Evolutionary conservation across 495 filamentous ascomycete genomes (phyloP).

Genomic region (Aspergillus heteromorphus): DNA sequence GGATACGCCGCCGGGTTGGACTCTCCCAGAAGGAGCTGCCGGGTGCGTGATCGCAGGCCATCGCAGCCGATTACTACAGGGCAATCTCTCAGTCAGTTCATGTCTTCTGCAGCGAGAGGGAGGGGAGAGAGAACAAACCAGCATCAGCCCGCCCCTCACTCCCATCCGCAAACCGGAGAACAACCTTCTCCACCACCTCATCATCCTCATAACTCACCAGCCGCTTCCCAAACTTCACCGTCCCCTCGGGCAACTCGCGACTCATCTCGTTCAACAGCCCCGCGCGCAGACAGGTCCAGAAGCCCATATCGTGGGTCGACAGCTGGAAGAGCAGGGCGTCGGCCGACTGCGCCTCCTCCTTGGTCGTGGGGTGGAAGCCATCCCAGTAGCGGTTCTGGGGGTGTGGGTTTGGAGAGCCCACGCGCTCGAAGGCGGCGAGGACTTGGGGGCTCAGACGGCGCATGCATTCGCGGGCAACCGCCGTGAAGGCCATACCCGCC

Average conservation of each 20-base stretch:
- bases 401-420: constrained; percentile 13
- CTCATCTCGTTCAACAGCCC: constrained; percentile 55
- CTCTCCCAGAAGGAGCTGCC: constrained; percentile 36
- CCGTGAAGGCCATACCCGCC: constrained; percentile 22
- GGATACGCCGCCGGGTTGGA: constrained; percentile 31
- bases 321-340: constrained; percentile 26
- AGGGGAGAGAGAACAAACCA: too few relatives aligned
- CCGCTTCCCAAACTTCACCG: constrained; percentile 27
- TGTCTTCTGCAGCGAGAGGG: too few relatives aligned
- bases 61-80: constrained; percentile 51
- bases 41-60: constrained; percentile 48
- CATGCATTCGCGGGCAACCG: constrained; percentile 18
- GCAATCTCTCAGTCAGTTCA: too few relatives aligned
- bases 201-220: constrained; percentile 18
- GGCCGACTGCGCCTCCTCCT: constrained; percentile 9
- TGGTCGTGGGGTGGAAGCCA: constrained; percentile 6
- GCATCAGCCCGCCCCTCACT: constrained; percentile 44
- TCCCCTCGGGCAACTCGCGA: constrained; percentile 43
- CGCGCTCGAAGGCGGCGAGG: constrained; percentile 5
- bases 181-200: constrained; percentile 11
- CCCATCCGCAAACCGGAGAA: constrained; percentile 51
- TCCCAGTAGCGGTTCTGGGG: constrained; percentile 21
- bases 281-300: constrained; percentile 44
- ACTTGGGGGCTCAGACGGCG: constrained; percentile 18
- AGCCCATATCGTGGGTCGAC: constrained; percentile 21